Evolutionary conservation across 2,329 filamentous ascomycete species (phyloP), one percentile per base, ranked within the genome.

Genomic region (Aspergillus ochraceus): DNA sequence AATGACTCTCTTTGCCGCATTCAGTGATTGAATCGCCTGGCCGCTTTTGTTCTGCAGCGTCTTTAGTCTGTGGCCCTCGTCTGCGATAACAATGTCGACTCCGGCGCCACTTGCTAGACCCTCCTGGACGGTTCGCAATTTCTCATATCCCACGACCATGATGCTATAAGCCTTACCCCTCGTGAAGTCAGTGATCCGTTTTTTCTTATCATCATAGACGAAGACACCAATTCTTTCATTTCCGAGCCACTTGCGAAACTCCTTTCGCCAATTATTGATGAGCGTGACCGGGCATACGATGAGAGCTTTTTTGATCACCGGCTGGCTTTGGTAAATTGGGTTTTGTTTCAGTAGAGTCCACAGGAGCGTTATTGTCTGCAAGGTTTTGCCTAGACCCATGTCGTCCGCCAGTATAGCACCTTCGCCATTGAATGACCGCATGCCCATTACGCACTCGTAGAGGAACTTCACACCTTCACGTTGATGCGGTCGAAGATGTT

Each of bases 401-500:
- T 91, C 89, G 69, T 91, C 89, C 1, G 89, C 89, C 52, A 91
- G 77, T 60, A 91, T 87, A 3, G 88, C 88, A 24, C 88, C 88
- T 72, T 88, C 83, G 1, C 88, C 88, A 66, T 85, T 85, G 62
- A 84, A 87, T 47, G 81, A 77, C 47, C 87, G 82, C 81, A 90
- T 84, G 5, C 88, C 88, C 88, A 91, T 91, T 0, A 91, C 86
- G 69, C 88, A 90, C 73, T 91, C 88, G 68, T 91, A 91, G 49
- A 91, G 72, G 66, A 91, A 91, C 53, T 84, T 79, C 0, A 91
- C 87, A 22, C 89, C 89, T 68, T 88, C 85, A 14, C 86, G 81
- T 69, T 91, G 89, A 70, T 91, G 89, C 12, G 85, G 83, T 29
- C 88, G 83, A 9, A 91, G 77, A 64, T 86, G 82, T 63, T 84